These are phyloP conservation scores for Crucihimalaya himalaica DNA, from an alignment of 345 rosid genomes.

Conservation along the genomic window DNA sequence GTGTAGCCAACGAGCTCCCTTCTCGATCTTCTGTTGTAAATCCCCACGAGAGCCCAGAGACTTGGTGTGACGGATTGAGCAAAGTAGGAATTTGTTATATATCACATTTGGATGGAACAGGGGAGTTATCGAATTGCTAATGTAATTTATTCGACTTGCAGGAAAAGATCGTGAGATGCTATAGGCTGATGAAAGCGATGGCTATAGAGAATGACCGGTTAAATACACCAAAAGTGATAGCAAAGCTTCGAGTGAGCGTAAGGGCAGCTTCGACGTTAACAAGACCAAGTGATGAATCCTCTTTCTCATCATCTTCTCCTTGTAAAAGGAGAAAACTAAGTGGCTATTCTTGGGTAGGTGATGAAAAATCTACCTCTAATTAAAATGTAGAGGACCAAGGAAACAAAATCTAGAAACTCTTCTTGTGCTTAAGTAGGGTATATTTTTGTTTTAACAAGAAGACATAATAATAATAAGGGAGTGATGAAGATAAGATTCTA, in stretches of 20 bases:
- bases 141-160: slow-evolving; percentile 39
- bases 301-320: slow-evolving; percentile 46
- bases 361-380: slow-evolving; percentile 25
- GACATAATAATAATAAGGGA: slow-evolving; percentile 34
- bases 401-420: slow-evolving; percentile 36
- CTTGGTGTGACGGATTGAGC: slow-evolving; percentile 96
- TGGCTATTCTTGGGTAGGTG: slow-evolving; percentile 65
- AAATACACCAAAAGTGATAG: slow-evolving; percentile 54
- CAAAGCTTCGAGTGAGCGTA: slow-evolving; percentile 68
- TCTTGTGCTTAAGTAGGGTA: slow-evolving; percentile 35
- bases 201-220: slow-evolving; percentile 49
- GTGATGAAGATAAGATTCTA: slow-evolving; percentile 32
- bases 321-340: slow-evolving; percentile 74
- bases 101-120: neutral
- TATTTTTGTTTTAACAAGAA: slow-evolving; percentile 28
- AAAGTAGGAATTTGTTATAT: slow-evolving; percentile 53
- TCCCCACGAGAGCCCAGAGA: slow-evolving; percentile 78
- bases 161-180: slow-evolving; percentile 85
- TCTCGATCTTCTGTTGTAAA: slow-evolving; percentile 56
- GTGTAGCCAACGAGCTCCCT: slow-evolving; percentile 82
- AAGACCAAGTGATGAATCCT: slow-evolving; percentile 48
- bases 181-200: slow-evolving; percentile 71
- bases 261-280: slow-evolving; percentile 46
- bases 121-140: neutral
- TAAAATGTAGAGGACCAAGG: slow-evolving; percentile 3